Conservation (phyloP, 306 rosid species). For the Inga leiocalycina region DNA sequence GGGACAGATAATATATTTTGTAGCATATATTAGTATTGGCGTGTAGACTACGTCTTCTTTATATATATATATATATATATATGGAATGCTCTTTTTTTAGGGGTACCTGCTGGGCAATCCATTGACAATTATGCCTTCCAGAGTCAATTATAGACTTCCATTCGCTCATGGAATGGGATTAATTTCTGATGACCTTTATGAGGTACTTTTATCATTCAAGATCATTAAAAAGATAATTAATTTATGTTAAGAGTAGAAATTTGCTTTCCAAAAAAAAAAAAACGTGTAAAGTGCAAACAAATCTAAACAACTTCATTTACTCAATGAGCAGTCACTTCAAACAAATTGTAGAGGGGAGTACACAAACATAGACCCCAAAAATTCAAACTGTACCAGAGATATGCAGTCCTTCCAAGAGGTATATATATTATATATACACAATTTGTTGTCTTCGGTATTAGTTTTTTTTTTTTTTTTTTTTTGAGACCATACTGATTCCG, state of each 20-base stretch:
- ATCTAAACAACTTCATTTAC: neutral
- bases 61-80: too few relatives aligned
- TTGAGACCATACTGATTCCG: neutral
- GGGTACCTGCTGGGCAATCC: neutral
- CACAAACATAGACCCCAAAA: constrained; percentile 29
- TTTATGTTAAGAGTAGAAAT: neutral
- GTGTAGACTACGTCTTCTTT: too few relatives aligned
- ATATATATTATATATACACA: neutral
- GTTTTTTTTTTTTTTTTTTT: too few relatives aligned
- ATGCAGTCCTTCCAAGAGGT: constrained; percentile 33
- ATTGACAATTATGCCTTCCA: neutral
- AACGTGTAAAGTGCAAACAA: neutral
- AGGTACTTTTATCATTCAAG: neutral
- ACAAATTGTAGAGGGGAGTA: constrained; percentile 57
- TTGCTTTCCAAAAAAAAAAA: neutral
- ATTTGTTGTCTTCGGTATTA: neutral
- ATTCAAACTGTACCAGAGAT: constrained; percentile 42
- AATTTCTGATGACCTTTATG: neutral
- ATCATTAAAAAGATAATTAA: neutral
- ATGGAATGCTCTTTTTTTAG: constrained; percentile 24
- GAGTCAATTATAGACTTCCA: neutral
- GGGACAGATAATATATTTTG: neutral
- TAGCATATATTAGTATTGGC: too few relatives aligned
- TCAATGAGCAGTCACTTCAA: constrained; percentile 47
- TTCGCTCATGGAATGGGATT: neutral